A percentile compares a stretch with the other conserved stretches of the same genome.
These are phyloP conservation scores for Colletotrichum sp. DNA, from an alignment of 2,329 filamentous ascomycete species.

Conservation along the genomic window DNA sequence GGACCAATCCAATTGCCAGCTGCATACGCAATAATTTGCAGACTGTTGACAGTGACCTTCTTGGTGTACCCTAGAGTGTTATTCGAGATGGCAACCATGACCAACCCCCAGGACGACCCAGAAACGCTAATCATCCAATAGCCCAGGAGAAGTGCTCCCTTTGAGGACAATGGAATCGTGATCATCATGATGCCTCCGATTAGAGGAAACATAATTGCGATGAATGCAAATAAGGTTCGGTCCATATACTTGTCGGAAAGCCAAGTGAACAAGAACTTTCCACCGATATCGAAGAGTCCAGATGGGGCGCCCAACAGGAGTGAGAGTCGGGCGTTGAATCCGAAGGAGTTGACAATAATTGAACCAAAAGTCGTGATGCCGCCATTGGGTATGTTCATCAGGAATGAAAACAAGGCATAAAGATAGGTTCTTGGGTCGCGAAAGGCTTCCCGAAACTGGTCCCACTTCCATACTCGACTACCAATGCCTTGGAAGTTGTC, in stretches of 20 bases:
- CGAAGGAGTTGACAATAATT: conserved; percentile 23
- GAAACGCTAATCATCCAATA: conserved; percentile 28
- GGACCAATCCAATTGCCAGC: conserved; percentile 28
- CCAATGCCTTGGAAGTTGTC: conserved; percentile 55
- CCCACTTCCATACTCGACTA: conserved; percentile 49
- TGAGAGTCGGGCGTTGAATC: conserved; percentile 10
- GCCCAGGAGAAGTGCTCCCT: conserved; percentile 25
- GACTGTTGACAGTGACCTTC: conserved; percentile 29
- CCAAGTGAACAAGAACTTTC: conserved; percentile 27
- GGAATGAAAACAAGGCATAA: conserved; percentile 50
- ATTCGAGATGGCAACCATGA: conserved; percentile 30
- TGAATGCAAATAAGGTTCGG: conserved; percentile 25
- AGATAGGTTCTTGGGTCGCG: conserved; percentile 59
- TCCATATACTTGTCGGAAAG: conserved; percentile 29
- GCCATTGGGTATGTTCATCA: conserved; percentile 24
- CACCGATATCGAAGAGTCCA: conserved; percentile 18
- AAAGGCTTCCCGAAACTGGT: conserved; percentile 49
- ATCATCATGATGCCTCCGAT: conserved; percentile 31
- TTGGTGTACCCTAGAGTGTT: conserved; percentile 32
- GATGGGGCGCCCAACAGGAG: conserved; percentile 22
- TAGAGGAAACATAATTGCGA: conserved; percentile 30
- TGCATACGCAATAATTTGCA: conserved; percentile 24
- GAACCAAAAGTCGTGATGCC: conserved; percentile 22
- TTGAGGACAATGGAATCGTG: conserved; percentile 24
- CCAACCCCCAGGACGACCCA: conserved; percentile 28